Conservation (phyloP, 257 asterid species). For the Fraxinus excelsior region DNA sequence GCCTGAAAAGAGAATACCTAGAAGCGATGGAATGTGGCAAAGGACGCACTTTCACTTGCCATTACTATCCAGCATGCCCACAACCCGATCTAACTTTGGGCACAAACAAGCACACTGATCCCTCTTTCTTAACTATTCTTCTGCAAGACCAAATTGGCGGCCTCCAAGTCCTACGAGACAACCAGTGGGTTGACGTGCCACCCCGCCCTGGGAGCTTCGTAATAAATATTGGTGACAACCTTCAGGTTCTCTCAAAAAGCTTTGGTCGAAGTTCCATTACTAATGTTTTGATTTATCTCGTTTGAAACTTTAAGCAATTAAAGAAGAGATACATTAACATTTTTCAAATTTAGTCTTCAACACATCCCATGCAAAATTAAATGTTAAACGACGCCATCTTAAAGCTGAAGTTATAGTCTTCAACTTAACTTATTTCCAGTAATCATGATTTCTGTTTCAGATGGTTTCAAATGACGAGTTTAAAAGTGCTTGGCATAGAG, state of each 20-base stretch:
- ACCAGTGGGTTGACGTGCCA: slow-evolving; percentile 52
- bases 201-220: slow-evolving; percentile 43
- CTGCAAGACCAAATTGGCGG: slow-evolving; percentile 50
- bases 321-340: too few species aligned
- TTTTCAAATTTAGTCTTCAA: too few species aligned
- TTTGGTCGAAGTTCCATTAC: too few species aligned
- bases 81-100: slow-evolving; percentile 50
- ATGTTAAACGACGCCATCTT: too few species aligned
- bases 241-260: slow-evolving; percentile 30
- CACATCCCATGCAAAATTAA: too few species aligned
- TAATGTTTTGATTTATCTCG: too few species aligned
- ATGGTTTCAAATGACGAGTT: slow-evolving; percentile 32
- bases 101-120: slow-evolving; percentile 37
- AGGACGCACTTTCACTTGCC: slow-evolving; percentile 19
- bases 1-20: slow-evolving; percentile 36
- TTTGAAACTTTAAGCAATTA: too few species aligned
- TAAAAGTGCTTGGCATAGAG: slow-evolving; percentile 35
- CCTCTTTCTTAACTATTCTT: slow-evolving; percentile 42
- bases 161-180: slow-evolving; percentile 46
- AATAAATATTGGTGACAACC: slow-evolving; percentile 47
- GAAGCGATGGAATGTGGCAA: slow-evolving; percentile 40
- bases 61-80: slow-evolving; percentile 59
- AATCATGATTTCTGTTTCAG: background rate
- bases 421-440: too few species aligned
- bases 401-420: too few species aligned